Base-by-base conservation (phyloP, 2,329 filamentous ascomycete species). In the Ophiostoma angusticollis region DNA sequence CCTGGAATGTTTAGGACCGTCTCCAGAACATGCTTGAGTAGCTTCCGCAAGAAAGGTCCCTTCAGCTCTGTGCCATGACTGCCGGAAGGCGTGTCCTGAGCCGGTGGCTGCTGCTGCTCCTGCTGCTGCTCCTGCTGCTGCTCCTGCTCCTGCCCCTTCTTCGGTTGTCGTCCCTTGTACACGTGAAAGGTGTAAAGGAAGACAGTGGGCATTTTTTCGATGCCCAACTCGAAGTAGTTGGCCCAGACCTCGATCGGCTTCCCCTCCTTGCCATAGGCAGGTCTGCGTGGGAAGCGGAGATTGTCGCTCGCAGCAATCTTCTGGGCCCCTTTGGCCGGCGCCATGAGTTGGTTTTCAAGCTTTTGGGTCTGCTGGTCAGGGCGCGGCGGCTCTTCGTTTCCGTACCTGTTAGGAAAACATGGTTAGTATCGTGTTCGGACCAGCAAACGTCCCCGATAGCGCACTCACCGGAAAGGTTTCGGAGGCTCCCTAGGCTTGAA, bases 191-290 rank as follows among this genome's bases (percentile, higher is more conserved):
- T 58, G 50, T 74, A 74, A 41, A 61, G 65, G 50, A 59, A 64
- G 5, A 72, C 33, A 6, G 13, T 3, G 16, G 49, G 0, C 54
- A 49, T 29, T 59, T 58, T 35, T 18, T 30, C 24, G 7, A 67
- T 45, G 6, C 57, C 49, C 34, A 75, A 41, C 1, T 54, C 54
- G 47, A 71, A 74, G 47, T 69, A 74, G 50, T 76, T 75, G 5
- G 69, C 58, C 67, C 68, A 74, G 0, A 75, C 55, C 2, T 56
- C 48, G 3, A 70, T 61, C 0, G 51, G 31, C 2, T 33, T 52
- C 4, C 71, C 72, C 5, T 46, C 47, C 3, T 28, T 3, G 51
- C 70, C 69, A 45, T 64, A 74, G 2, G 61, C 62, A 16, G 72
- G 72, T 3, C 71, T 62, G 7, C 50, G 40, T 3, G 70, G 67